A percentile compares a stretch with the other conserved stretches of the same genome.
Evolutionary conservation across 225 moss, liverwort and hornwort species (phyloP).

Genomic region (Pleurozium schreberi): DNA sequence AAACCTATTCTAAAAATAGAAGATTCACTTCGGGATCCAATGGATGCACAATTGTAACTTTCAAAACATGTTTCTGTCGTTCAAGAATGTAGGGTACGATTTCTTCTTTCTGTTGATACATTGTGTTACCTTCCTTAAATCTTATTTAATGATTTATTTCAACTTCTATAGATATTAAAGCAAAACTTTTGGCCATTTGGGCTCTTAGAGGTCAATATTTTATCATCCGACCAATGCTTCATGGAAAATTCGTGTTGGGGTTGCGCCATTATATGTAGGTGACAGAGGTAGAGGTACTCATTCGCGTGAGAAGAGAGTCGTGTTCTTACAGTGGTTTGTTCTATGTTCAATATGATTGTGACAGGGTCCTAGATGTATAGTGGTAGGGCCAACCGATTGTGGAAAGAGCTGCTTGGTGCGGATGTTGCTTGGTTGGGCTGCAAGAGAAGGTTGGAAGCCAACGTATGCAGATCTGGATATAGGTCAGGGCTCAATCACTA

Average conservation of each 20-base stretch:
- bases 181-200: not conserved
- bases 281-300: not conserved
- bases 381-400: constrained; percentile 94
- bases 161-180: not conserved
- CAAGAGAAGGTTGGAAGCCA: constrained; percentile 86
- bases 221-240: not conserved
- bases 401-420: constrained; percentile 95
- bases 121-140: not conserved
- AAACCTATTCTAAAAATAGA: not conserved
- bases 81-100: not conserved
- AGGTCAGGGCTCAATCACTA: constrained; percentile 94
- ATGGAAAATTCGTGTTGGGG: not conserved
- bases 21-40: not conserved
- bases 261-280: not conserved
- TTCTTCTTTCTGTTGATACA: not conserved
- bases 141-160: not conserved
- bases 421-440: constrained; percentile 95
- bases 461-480: constrained; percentile 89
- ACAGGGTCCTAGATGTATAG: constrained; percentile 95
- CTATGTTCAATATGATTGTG: not conserved
- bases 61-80: no score
- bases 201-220: not conserved
- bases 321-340: not conserved
- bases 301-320: not conserved
- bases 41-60: not conserved